A percentile compares a stretch with the other conserved stretches of the same genome.
Conservation (phyloP, 2,329 filamentous ascomycete species). For the Paecilomyces variotii region DNA sequence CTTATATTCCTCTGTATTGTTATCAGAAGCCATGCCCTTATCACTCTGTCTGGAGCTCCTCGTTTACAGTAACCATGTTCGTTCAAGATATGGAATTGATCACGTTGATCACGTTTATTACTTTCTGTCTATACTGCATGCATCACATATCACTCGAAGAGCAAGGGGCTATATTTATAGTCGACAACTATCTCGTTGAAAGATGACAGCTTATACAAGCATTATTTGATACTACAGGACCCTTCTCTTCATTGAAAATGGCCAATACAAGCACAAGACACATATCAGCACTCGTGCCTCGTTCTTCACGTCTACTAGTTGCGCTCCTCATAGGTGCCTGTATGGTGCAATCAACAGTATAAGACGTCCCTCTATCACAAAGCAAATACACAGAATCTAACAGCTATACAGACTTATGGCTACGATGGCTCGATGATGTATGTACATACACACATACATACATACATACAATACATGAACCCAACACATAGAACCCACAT, state of each 20-base stretch:
- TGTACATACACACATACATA: too few species aligned
- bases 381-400: neutral
- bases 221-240: neutral
- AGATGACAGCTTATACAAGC: neutral
- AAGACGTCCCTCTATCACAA: neutral
- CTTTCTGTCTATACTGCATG: neutral
- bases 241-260: neutral
- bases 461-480: too few species aligned
- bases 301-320: neutral
- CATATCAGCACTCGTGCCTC: neutral
- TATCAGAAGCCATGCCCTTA: neutral
- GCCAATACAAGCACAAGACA: neutral
- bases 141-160: neutral
- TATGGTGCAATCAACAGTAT: neutral
- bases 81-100: neutral
- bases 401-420: conserved; percentile 3
- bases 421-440: conserved; percentile 8
- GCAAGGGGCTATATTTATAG: neutral
- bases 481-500: too few species aligned
- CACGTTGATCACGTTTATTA: neutral
- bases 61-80: too few species aligned
- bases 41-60: neutral
- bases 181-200: neutral
- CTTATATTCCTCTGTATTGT: neutral
- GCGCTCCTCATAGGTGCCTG: neutral